A percentile compares a stretch with the other conserved stretches of the same genome.
Evolutionary conservation across 2,329 filamentous ascomycete species (phyloP).

Genomic region (Beauveria pseudobassiana): DNA sequence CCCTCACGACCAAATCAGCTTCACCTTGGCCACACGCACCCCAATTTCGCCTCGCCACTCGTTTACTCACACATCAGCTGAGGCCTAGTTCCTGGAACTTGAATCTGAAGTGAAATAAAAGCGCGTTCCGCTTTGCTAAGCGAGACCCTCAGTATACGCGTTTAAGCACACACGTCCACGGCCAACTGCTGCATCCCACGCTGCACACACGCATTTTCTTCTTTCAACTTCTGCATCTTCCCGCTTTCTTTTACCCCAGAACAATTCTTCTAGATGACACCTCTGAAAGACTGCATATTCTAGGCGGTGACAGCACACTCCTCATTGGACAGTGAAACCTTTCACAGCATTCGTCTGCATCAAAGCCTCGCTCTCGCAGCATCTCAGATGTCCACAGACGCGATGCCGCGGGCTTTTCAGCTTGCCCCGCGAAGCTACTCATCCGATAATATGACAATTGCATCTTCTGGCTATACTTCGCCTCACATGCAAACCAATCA

Average conservation of each 20-base stretch:
- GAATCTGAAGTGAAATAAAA: slow-evolving; percentile 2
- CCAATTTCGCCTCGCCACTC: background rate
- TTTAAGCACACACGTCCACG: background rate
- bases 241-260: background rate
- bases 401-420: background rate
- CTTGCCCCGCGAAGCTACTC: background rate
- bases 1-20: slow-evolving; percentile 8
- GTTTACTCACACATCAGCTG: background rate
- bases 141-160: background rate
- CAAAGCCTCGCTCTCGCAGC: background rate
- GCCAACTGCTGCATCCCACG: background rate
- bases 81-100: background rate
- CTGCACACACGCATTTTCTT: background rate
- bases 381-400: background rate
- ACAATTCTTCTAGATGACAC: background rate
- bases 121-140: background rate
- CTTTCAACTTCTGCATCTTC: background rate
- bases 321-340: background rate
- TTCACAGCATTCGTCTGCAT: background rate
- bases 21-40: background rate
- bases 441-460: background rate
- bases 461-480: background rate
- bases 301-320: background rate
- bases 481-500: background rate
- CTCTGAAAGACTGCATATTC: background rate